Evolutionary conservation across 2,329 filamentous ascomycete species (phyloP).

Genomic region (Elsinoe necatrix): DNA sequence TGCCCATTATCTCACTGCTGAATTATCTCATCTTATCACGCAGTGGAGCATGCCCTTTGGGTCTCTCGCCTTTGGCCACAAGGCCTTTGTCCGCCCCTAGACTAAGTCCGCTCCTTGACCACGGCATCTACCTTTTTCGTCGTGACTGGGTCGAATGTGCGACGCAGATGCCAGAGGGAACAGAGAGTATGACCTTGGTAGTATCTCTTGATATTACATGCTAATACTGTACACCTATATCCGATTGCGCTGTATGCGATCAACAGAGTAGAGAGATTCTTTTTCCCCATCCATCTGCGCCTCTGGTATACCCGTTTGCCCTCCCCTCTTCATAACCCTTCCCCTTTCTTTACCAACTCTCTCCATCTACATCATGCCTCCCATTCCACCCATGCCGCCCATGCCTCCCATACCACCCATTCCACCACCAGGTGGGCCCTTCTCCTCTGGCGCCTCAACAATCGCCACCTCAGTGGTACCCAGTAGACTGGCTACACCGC

Average conservation of each 20-base stretch:
- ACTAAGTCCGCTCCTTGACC: no score
- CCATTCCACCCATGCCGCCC: constrained; percentile 51
- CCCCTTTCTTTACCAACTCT: not conserved
- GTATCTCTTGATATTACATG: constrained; percentile 15
- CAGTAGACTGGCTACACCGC: constrained; percentile 90
- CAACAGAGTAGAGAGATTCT: constrained; percentile 1
- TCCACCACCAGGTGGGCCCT: constrained; percentile 54
- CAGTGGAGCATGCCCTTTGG: no score
- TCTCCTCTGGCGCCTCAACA: constrained; percentile 91
- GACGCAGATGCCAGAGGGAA: no score
- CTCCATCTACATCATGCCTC: not conserved
- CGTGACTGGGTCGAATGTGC: no score
- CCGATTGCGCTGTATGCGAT: not conserved
- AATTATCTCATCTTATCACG: no score
- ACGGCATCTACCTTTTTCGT: no score
- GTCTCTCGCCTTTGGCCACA: no score
- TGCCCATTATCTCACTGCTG: no score
- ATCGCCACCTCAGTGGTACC: constrained; percentile 98
- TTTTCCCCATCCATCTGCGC: not conserved
- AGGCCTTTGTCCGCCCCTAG: no score
- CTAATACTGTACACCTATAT: constrained; percentile 15
- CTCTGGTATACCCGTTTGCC: not conserved
- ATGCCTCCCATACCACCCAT: constrained; percentile 59
- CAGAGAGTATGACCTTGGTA: no score
- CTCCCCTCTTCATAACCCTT: not conserved